These are phyloP conservation scores for Pseudonitzschia multiseries DNA, from an alignment of 108 stramenopile species.

Conservation along the genomic window DNA sequence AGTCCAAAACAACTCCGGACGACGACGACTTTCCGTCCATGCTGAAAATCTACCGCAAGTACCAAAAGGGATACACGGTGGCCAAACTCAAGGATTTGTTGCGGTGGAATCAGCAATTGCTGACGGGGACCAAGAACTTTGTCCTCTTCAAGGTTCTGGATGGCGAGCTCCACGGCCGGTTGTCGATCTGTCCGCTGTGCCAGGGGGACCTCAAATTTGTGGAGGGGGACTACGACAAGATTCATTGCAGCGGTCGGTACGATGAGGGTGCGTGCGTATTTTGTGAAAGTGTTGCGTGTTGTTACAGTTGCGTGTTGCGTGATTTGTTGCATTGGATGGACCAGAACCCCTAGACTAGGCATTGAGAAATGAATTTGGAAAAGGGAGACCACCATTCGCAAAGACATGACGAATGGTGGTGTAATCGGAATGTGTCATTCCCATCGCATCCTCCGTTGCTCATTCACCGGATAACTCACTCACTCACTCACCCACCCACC, in stretches of 20 bases:
- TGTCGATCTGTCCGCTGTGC: conserved; percentile 66
- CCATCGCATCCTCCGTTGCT: no score
- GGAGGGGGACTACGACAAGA: conserved; percentile 46
- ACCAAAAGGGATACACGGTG: conserved; percentile 40
- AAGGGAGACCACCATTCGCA: no score
- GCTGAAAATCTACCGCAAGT: conserved; percentile 34
- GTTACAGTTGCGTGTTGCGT: no score
- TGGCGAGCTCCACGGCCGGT: conserved; percentile 67
- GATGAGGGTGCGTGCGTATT: conserved; percentile 53
- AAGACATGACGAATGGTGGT: no score
- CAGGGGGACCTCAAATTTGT: conserved; percentile 59
- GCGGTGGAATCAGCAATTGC: conserved; percentile 70
- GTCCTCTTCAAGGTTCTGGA: conserved; percentile 69
- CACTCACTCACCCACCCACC: no score
- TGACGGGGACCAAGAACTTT: conserved; percentile 62
- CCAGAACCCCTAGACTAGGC: no score
- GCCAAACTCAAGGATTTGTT: conserved; percentile 70
- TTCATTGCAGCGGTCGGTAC: conserved; percentile 57
- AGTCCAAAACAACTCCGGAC: neutral
- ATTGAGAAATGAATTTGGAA: no score
- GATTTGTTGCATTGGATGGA: no score
- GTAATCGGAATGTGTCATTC: no score
- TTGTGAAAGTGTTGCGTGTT: no score
- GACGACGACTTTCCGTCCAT: conserved; percentile 28
- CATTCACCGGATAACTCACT: no score